Base-by-base conservation (phyloP, 768 basidiomycete species). In the Hypsizygus marmoreus region DNA sequence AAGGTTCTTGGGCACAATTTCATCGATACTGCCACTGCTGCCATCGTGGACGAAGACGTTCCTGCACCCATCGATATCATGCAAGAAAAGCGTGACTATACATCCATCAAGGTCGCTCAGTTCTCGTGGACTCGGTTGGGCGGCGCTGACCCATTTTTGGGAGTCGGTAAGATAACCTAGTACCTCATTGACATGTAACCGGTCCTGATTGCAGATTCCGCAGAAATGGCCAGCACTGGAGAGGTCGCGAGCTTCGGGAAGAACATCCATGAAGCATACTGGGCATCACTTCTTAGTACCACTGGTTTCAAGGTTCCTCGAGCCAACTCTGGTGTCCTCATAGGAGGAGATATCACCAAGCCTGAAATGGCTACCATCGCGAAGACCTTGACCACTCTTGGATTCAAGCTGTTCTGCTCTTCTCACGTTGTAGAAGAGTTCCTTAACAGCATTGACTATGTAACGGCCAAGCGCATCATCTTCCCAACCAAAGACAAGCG, bases 1-100 rank as follows among this genome's bases (percentile, higher is more conserved):
- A 98, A 98, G 74, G 95, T 98, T 13, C 79, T 98, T 52, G 95
- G 92, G 34, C 86, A 88, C 68, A 97, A 99, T 75, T 98, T 98
- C 67, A 93, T 99, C 55, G 90, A 98, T 51, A 85, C 86, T 30
- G 95, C 95, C 11, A 88, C 93, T 12, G 79, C 84, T 19, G 94
- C 94, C 14, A 95, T 95, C 54, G 80, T 88, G 14, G 86, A 82
- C 43, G 77, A 88, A 48, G 75, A 92, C 53, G 91, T 98, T 0
- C 97, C 97, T 2, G 87, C 85, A 52, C 90, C 97, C 5, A 68
- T 95, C 19, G 95, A 99, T 61, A 69, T 95, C 47, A 98, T 98
- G 95, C 79, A 84, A 43, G 76, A 88, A 65, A 78, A 86, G 64
- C 79, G 92, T 20, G 86, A 95, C 63, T 98, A 98, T 66, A 88